Base-by-base conservation (phyloP, 2,329 filamentous ascomycete species). In the Uncinocarpus reesii region DNA sequence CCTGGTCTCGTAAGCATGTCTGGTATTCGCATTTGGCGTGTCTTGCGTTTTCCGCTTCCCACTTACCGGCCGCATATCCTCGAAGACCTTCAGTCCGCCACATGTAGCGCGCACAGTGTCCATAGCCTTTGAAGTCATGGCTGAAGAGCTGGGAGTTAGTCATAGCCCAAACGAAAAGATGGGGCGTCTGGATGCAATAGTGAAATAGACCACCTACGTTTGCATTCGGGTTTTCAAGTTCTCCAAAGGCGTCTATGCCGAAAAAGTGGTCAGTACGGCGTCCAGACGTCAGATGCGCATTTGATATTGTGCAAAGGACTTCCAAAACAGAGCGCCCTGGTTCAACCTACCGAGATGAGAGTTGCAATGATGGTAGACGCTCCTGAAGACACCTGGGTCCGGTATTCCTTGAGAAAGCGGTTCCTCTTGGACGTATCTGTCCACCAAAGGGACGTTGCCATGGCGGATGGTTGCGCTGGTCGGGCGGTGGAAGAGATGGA, bases 171-270 rank as follows among this genome's bases (percentile, higher is more conserved):
- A n/a, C n/a, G n/a, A n/a, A n/a, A n/a, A n/a, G n/a, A n/a, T n/a
- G n/a, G n/a, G n/a, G n/a, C 11, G 6, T 16, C 7, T 15, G 21
- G 10, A 10, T 16, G 13, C 8, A 4, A 13, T 28, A 5, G 26
- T 41, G 37, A 13, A 3, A 10, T 7, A 18, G 28, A 24, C 13
- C 7, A 59, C 67, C 56, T 58, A 71, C 69, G 69, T 71, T 60
- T 72, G 70, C 69, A 72, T 71, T 28, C 70, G 69, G 42, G 69
- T 71, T 55, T 72, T 72, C 51, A 72, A 54, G 53, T 72, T 72
- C 52, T 72, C 70, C 43, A 72, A 53, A 31, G 70, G 70, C 40
- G 70, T 71, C 69, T 71, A 40, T 32, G 2, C 13, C n/a, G 37
- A 18, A 48, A 21, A 21, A 10, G 37, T 15, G 15, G 46, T 48